Evolutionary conservation across 169 alveolate species (phyloP), one percentile per base, ranked within the genome.

Genomic region (Plasmodium ovale): DNA sequence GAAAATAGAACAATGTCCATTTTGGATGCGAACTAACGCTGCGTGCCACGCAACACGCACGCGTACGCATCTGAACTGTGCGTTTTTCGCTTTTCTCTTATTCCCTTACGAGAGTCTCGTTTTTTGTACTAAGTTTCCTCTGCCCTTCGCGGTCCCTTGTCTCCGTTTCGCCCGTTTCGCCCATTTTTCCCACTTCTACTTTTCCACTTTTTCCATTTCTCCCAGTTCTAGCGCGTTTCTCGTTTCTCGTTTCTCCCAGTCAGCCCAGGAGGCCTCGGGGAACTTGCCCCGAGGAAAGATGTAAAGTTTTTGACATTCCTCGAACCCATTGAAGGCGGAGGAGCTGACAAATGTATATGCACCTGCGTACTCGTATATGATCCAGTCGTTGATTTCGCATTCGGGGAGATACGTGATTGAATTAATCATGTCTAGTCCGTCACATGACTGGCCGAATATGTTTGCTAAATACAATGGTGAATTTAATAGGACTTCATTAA

Each of bases 361-460:
- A 1, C 91, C 91, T 2, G 91, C 64, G 58, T 84, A 84, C 56
- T 84, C 87, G 27, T 84, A 84, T 5, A 84, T 51, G 19, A 84
- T 25, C 91, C 91, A 84, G 23, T 84, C 91, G 29, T 68, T 84
- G 19, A 84, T 84, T 47, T 68, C 27, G 49, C 91, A 84, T 27
- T 69, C 87, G 9, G 91, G 91, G 25, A 84, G 31, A 49, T 84
- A 84, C 0, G 91, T 84, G n/a, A 56, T 56, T n/a, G 84, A 65
- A 16, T 39, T 84, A 4, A 84, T 84, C 91, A 84, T 84, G 35
- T 84, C 91, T 12, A 84, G 47, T 0, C 91, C 91, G 68, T 84
- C 91, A 84, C 91, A 84, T 12, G 91, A 84, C 9, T 84, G 91
- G 1, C 91, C 91, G 56, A 67, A 84, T 5, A 84, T 69, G 54